Base-by-base conservation (phyloP, 352 stramenopile genomes). In the Pythium monospermum region DNA sequence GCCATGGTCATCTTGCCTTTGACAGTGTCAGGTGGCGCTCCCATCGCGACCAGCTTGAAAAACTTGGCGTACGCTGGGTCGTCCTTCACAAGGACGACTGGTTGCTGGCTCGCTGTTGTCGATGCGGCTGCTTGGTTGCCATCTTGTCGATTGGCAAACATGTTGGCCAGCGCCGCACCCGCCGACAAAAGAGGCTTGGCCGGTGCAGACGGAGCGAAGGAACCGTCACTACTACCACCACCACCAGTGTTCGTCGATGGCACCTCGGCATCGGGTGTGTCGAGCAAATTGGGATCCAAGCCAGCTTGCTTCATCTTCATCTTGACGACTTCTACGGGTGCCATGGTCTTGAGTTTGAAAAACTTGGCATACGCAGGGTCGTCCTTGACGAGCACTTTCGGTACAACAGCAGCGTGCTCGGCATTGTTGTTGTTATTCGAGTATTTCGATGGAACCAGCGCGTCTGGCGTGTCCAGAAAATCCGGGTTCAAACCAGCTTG, bases 401-500 rank as follows among this genome's bases (percentile, higher is more conserved):
- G 43, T 10, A 31, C 26, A 16, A 43, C 26, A 21, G 46, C 51
- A 6, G 66, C 36, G 26, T 25, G 49, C 26, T 45, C 40, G 52
- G 37, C 30, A 56, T 77, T 42, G 37, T 53, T 51, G 30, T n/a
- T 22, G 25, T 19, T 42, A 37, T 36, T 25, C 7, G 21, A 33
- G 8, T 8, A 13, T 44, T 49, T 72, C 4, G 49, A 37, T 1
- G 63, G 57, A 26, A 88, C 49, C 3, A 64, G 50, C 3, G 72
- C 75, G 27, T 88, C 70, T 11, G 82, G 79, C 0, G 71, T 88
- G 38, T 88, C 75, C 7, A 90, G 51, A 3, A 87, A 55, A 3
- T 76, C 68, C 33, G 83, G 68, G 65, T 98, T 91, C 21, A 97
- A 52, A 1, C 85, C 87, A 61, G 96, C 93, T 54, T 78, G 66